Percentiles rank a stretch among this genome's conserved stretches.
Evolutionary conservation across 164 flowering plant species (phyloP).

Genomic region (Cinnamomum micranthum): DNA sequence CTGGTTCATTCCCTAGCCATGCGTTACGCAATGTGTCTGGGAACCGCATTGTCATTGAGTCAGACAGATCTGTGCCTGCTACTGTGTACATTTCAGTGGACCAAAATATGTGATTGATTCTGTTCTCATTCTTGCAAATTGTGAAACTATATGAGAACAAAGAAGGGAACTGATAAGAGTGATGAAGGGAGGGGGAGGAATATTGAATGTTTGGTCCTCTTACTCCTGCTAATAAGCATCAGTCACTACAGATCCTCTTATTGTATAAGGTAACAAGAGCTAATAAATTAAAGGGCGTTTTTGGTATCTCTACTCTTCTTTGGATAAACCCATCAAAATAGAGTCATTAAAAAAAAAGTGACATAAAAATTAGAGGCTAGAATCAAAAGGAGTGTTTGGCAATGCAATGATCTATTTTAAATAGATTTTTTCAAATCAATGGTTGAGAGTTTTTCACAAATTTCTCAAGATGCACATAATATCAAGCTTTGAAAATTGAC

Average conservation of each 20-base stretch:
- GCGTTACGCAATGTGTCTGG: slow-evolving; percentile 44
- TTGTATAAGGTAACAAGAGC: neutral
- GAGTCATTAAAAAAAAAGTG: too few relatives aligned
- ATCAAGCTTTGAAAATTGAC: too few relatives aligned
- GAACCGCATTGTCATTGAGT: slow-evolving; percentile 56
- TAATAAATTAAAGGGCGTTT: neutral
- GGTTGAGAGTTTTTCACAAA: too few relatives aligned
- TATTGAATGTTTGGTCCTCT: neutral
- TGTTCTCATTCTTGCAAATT: neutral
- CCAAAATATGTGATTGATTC: slow-evolving; percentile 34
- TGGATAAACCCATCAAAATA: too few relatives aligned
- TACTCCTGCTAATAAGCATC: neutral
- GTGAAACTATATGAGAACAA: neutral
- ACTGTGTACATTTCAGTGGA: slow-evolving; percentile 52
- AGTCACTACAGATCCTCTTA: neutral
- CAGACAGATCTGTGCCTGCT: slow-evolving; percentile 42
- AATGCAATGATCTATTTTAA: too few relatives aligned
- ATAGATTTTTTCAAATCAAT: too few relatives aligned
- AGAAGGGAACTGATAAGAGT: neutral
- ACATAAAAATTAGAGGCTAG: too few relatives aligned
- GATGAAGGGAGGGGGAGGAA: too few relatives aligned
- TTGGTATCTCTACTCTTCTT: too few relatives aligned
- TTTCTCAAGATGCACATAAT: too few relatives aligned
- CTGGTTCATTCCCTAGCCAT: slow-evolving; percentile 46
- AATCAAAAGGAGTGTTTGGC: too few relatives aligned